These are phyloP conservation scores for Pyricularia grisea DNA, from an alignment of 2,329 filamentous ascomycete genomes.

Conservation along the genomic window DNA sequence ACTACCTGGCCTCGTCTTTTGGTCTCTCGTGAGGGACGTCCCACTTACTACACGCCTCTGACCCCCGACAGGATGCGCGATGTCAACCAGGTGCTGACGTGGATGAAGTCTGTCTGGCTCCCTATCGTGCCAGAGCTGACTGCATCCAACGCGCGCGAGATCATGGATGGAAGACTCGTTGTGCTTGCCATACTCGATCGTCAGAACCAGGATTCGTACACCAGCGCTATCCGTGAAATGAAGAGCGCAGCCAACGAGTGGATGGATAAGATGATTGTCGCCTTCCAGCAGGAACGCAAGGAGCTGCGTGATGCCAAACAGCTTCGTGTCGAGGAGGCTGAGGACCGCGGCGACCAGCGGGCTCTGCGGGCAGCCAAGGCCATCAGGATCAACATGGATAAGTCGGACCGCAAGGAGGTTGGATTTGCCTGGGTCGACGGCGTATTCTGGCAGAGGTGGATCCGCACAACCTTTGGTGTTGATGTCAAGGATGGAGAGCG, in stretches of 20 bases:
- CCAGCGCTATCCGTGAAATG: slow-evolving; percentile 72
- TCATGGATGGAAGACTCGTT: slow-evolving; percentile 93
- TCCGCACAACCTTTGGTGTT: slow-evolving; percentile 88
- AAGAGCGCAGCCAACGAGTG: slow-evolving; percentile 94
- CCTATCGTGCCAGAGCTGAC: slow-evolving; percentile 93
- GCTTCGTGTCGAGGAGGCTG: slow-evolving; percentile 88
- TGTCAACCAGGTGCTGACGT: slow-evolving; percentile 66
- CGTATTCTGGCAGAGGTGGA: slow-evolving; percentile 95
- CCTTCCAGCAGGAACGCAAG: slow-evolving; percentile 87
- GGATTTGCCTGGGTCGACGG: slow-evolving; percentile 96
- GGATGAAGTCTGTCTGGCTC: slow-evolving; percentile 96
- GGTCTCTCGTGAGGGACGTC: slow-evolving; percentile 79
- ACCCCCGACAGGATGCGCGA: slow-evolving; percentile 91
- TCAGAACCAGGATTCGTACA: slow-evolving; percentile 69
- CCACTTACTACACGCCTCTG: slow-evolving; percentile 81
- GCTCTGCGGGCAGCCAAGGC: slow-evolving; percentile 80
- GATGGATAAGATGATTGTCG: slow-evolving; percentile 92
- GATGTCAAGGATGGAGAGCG: slow-evolving; percentile 81
- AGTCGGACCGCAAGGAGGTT: slow-evolving; percentile 78
- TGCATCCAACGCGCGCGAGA: slow-evolving; percentile 80
- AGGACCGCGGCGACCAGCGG: slow-evolving; percentile 84
- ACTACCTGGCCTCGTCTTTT: slow-evolving; percentile 92
- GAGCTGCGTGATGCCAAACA: slow-evolving; percentile 93
- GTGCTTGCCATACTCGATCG: slow-evolving; percentile 83
- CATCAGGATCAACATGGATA: slow-evolving; percentile 85